phyloP scores from a whole-genome alignment of 768 basidiomycete species.

The Mycena polygramma region DNA sequence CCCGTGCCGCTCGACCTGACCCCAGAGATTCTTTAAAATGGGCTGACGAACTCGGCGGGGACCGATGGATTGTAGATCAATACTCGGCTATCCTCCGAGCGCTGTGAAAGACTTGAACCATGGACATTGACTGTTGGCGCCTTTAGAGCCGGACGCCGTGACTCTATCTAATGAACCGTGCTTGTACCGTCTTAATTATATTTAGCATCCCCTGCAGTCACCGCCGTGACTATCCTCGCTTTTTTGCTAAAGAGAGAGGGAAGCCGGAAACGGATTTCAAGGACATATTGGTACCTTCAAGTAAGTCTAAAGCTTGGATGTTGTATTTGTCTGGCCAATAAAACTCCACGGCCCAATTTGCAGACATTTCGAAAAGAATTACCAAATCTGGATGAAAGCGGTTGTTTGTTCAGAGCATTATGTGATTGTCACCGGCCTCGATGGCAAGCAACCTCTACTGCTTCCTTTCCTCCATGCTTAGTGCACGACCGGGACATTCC shows the following conservation, averaged over 20 bases:
- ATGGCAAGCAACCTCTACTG: constrained; percentile 5
- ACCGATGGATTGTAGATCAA: constrained; percentile 30
- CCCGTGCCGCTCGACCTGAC: constrained; percentile 1
- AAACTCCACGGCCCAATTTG: background rate
- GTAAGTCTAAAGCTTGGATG: no score
- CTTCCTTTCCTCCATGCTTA: constrained; percentile 27
- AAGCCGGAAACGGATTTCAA: no score
- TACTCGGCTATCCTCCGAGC: constrained; percentile 28
- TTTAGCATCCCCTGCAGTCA: background rate
- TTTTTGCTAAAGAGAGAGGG: no score
- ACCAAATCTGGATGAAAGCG: constrained; percentile 4
- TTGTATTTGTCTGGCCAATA: background rate
- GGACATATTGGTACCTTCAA: no score
- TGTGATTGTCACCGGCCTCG: background rate
- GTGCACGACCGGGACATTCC: constrained; percentile 26
- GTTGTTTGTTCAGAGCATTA: constrained; percentile 7
- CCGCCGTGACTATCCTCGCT: no score
- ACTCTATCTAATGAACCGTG: background rate
- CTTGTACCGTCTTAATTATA: background rate
- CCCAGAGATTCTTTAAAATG: constrained; percentile 8
- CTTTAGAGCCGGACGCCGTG: background rate
- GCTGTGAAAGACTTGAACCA: background rate
- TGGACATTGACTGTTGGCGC: background rate
- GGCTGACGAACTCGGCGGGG: constrained; percentile 20
- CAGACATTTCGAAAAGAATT: constrained; percentile 6